Percentiles rank a stretch among this genome's conserved stretches.
phyloP scores from a whole-genome alignment of 192 early-diverging fungal species.

The Backusella luteola region DNA sequence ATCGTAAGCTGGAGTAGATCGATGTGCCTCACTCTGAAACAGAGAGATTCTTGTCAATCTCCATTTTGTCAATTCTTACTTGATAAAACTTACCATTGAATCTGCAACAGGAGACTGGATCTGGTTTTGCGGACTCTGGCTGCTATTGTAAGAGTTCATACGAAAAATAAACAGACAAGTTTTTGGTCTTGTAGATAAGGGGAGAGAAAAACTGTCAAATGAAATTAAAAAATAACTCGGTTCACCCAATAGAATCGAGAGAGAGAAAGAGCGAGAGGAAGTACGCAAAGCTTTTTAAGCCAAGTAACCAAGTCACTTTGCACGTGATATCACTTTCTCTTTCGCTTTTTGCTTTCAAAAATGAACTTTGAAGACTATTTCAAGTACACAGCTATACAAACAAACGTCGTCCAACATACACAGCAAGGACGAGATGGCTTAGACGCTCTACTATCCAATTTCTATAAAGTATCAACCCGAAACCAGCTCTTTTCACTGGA shows the following conservation, averaged over 20 bases:
- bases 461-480: neutral
- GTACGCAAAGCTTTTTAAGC: neutral
- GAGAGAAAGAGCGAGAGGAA: neutral
- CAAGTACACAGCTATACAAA: neutral
- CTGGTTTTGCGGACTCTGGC: neutral
- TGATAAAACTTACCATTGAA: neutral
- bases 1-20: constrained; percentile 10
- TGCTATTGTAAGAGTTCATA: neutral
- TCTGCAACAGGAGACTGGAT: neutral
- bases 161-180: neutral
- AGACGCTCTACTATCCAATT: neutral
- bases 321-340: neutral
- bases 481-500: neutral
- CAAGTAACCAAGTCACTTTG: neutral
- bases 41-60: neutral
- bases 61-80: neutral
- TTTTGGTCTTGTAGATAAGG: neutral
- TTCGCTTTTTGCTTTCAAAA: too few species aligned
- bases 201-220: neutral
- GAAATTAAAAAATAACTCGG: neutral
- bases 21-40: constrained; percentile 12
- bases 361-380: constrained; percentile 5
- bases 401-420: neutral
- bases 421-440: neutral
- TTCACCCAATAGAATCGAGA: neutral